Percentiles rank a stretch among this genome's conserved stretches.
phyloP scores from a whole-genome alignment of 495 filamentous ascomycete species.

The Viridothelium virens region DNA sequence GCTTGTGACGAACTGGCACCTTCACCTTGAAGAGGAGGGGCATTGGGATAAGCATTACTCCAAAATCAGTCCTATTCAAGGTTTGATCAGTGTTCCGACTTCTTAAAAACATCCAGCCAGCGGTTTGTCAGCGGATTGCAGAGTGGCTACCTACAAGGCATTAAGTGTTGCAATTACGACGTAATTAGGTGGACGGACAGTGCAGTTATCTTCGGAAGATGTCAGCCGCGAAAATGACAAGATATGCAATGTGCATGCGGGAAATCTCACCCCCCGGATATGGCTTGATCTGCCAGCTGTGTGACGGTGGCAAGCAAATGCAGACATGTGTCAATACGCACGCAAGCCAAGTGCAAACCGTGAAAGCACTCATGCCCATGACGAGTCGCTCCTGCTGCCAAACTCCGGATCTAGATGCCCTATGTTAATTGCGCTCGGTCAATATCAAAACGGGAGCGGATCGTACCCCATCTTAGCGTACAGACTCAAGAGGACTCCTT shows the following conservation, averaged over 20 bases:
- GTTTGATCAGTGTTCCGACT: background rate
- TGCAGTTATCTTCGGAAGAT: background rate
- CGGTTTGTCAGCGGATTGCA: background rate
- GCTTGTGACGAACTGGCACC: background rate
- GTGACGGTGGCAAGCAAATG: slow-evolving; percentile 6
- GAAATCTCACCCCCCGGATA: background rate
- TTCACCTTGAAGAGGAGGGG: slow-evolving; percentile 7
- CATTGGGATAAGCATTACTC: slow-evolving; percentile 7
- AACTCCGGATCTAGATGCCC: background rate
- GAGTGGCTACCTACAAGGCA: background rate
- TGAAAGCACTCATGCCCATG: background rate
- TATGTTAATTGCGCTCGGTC: background rate
- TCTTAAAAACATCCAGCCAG: background rate
- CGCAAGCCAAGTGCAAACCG: background rate
- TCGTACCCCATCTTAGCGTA: slow-evolving; percentile 7
- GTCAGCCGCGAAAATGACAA: background rate
- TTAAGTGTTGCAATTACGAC: background rate
- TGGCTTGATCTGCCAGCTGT: slow-evolving; percentile 4
- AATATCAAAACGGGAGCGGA: background rate
- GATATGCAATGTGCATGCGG: background rate
- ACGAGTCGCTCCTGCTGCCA: slow-evolving; percentile 1
- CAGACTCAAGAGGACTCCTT: background rate
- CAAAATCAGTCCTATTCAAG: slow-evolving; percentile 5
- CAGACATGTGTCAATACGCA: slow-evolving; percentile 1
- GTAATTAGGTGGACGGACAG: slow-evolving; percentile 2